Evolutionary conservation across 1,284 basidiomycete genomes (phyloP), one percentile per base, ranked within the genome.

Genomic region (Leccinum cinnamomeum): DNA sequence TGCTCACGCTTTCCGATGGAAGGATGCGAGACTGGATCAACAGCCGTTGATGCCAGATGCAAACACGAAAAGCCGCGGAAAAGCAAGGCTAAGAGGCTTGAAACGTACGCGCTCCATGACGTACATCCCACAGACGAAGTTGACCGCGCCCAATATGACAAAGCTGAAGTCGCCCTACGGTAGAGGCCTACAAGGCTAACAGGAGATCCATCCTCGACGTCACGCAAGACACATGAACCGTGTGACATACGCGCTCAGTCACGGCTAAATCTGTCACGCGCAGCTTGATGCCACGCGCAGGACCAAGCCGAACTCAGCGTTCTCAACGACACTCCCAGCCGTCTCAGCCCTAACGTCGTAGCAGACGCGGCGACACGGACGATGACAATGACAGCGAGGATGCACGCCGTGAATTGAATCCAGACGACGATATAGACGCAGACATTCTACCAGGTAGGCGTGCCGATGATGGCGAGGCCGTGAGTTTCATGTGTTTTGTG

Each of bases 41-140:
- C 7, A 7, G 25, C 25, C 25, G 25, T 28, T 28, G 25, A 25
- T 25, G 25, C 1, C 90, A 6, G 86, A 82, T 10, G 30, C 8
- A 30, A 10, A 30, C 30, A 30, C 30, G 30, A 30, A 30, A 30
- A 30, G 30, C 30, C 91, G 93, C 28, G 33, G 8, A 30, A 30
- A 30, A 30, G 30, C 30, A 30, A 30, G 28, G 30, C 30, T 3
- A 30, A 30, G 30, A 10, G 30, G 30, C 30, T 30, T 10, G 30
- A 30, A 30, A 30, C 30, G 30, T 10, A 30, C 30, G 30, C 30
- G 30, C 8, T 30, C 30, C 30, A 30, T 10, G 30, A 30, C 30
- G 8, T 30, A 30, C 25, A 25, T 25, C 25, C 30, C 30, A 30
- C 30, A 30, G 3, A 30, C 77, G 67, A 30, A 33, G 30, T 33